Conservation (phyloP, 768 basidiomycete species). For the Chiua virens region DNA sequence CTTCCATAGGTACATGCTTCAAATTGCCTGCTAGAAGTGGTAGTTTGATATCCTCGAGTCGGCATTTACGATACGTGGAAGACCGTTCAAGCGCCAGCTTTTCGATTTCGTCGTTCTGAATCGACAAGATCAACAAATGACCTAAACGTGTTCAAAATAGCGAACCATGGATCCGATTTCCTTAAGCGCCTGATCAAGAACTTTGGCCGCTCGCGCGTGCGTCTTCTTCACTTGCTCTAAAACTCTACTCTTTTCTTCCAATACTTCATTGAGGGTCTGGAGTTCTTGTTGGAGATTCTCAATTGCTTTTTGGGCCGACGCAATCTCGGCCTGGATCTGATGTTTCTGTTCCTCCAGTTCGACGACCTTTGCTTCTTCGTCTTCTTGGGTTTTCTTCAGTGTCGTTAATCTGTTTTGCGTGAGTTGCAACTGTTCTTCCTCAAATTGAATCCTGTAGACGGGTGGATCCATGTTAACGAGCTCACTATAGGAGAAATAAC, state of each 20-base stretch:
- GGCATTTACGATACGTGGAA: constrained; percentile 85
- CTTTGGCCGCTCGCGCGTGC: constrained; percentile 66
- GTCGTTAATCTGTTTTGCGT: constrained; percentile 61
- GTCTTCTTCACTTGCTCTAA: constrained; percentile 78
- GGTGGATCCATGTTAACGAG: constrained; percentile 3
- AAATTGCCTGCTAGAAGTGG: constrained; percentile 76
- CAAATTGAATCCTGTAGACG: constrained; percentile 67
- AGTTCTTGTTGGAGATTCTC: constrained; percentile 61
- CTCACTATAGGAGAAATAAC: constrained; percentile 20
- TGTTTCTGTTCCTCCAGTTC: constrained; percentile 56
- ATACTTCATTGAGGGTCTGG: constrained; percentile 53
- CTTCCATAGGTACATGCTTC: constrained; percentile 91
- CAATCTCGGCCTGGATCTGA: constrained; percentile 58
- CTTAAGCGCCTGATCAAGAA: constrained; percentile 84
- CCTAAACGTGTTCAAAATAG: constrained; percentile 19
- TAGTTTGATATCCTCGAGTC: constrained; percentile 87
- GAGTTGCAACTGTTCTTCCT: constrained; percentile 68
- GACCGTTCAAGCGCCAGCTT: constrained; percentile 84
- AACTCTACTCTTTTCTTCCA: constrained; percentile 71
- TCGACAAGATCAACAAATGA: background rate
- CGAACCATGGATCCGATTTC: constrained; percentile 81
- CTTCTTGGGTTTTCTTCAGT: constrained; percentile 50
- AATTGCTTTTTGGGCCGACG: constrained; percentile 54
- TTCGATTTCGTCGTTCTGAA: constrained; percentile 87
- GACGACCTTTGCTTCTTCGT: constrained; percentile 54